Base-by-base conservation (phyloP, 1,284 basidiomycete species). In the Malassezia dermatis region DNA sequence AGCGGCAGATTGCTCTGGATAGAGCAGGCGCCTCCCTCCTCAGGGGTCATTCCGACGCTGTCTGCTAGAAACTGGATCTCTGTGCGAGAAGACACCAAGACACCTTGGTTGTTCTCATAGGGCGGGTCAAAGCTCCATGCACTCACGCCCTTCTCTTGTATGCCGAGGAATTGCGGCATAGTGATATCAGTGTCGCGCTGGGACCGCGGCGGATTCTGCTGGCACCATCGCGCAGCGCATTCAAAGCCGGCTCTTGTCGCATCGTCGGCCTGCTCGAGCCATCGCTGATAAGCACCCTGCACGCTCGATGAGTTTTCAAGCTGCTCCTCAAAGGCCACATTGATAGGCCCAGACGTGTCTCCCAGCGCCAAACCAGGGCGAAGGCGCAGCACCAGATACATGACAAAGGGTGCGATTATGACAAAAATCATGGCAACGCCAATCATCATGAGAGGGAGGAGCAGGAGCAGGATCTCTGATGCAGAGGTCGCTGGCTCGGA, bases 341-440 rank as follows among this genome's bases (percentile, higher is more conserved):
- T 91, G 48, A 93, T 80, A 2, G 94, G 94, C 27, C 93, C 90
- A 68, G 91, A 89, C 61, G 80, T 80, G 78, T 96, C 93, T 46
- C 82, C 80, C 44, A 95, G 81, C 62, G 85, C 73, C 55, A 68
- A 66, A 2, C 65, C 55, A 10, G 64, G 62, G 32, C 59, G 53
- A 27, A 63, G 46, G 26, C 64, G 63, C 12, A 67, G 64, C 42
- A 71, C 34, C 24, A 73, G 61, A 49, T 69, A 63, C 30, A 74
- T 60, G 59, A 71, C 59, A 51, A 63, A 44, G 19, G 50, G 47
- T 47, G 60, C 62, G 47, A 73, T 65, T 43, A 67, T 54, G 4
- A 71, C 53, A 2, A 72, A 83, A 42, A 96, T 83, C 63, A 98
- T 85, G 1, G 89, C 90, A 30, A 87, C 86, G 46, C 95, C 81